phyloP scores from a whole-genome alignment of 116 monocot species.

The Dioscorea cayenensis region DNA sequence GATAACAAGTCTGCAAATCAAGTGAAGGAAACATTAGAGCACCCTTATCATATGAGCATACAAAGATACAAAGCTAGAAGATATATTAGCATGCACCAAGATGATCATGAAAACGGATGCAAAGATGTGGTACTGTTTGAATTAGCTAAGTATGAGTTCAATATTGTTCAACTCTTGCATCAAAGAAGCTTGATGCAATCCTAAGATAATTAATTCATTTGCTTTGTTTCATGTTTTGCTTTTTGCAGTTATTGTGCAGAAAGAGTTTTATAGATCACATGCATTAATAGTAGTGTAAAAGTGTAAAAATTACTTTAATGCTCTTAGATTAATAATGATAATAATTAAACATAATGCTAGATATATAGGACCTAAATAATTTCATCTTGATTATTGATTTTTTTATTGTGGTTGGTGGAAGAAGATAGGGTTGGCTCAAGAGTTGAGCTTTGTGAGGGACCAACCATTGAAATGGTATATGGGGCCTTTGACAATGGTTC shows the following conservation, averaged over 20 bases:
- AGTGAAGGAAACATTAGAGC: slow-evolving; percentile 22
- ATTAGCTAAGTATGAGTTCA: slow-evolving; percentile 26
- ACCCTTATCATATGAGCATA: slow-evolving; percentile 35
- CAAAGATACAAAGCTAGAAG: slow-evolving; percentile 17
- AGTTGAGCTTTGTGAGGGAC: slow-evolving; percentile 22
- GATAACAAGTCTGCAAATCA: slow-evolving; percentile 4
- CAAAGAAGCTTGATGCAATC: slow-evolving; percentile 13
- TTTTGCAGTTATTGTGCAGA: no score
- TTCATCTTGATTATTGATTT: no score
- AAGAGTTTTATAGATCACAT: background rate
- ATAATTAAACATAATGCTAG: no score
- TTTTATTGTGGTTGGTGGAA: background rate
- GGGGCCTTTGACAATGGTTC: slow-evolving; percentile 22
- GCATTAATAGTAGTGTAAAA: background rate
- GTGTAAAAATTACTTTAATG: no score
- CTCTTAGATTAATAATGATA: no score
- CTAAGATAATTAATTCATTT: slow-evolving; percentile 16
- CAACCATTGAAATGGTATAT: slow-evolving; percentile 46
- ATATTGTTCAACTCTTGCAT: slow-evolving; percentile 24
- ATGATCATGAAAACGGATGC: background rate
- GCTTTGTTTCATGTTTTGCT: no score
- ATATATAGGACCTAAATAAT: no score
- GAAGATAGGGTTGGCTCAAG: slow-evolving; percentile 22
- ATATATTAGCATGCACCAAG: slow-evolving; percentile 10
- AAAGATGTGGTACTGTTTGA: slow-evolving; percentile 10